phyloP scores from a whole-genome alignment of 106 monocot species.

The Dendrobium officinale region DNA sequence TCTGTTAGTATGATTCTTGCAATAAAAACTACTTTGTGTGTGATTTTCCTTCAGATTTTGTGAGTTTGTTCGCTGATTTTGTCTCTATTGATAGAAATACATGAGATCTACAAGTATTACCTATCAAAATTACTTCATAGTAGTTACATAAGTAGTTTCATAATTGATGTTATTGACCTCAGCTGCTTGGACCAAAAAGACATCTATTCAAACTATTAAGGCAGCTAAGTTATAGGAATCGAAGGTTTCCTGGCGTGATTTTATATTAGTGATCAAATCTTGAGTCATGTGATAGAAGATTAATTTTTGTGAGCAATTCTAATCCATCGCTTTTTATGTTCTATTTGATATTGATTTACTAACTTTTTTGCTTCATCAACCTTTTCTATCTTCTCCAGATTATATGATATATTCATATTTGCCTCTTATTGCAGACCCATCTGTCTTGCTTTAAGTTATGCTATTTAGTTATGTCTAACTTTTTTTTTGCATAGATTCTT shows the following conservation, averaged over 20 bases:
- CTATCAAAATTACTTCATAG: not conserved
- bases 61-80: too few relatives aligned
- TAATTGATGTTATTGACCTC: not conserved
- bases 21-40: too few relatives aligned
- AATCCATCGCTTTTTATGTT: not conserved
- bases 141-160: not conserved
- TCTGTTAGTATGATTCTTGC: too few relatives aligned
- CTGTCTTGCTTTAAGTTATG: not conserved
- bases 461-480: not conserved
- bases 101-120: too few relatives aligned
- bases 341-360: not conserved
- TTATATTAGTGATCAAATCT: not conserved
- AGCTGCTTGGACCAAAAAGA: not conserved
- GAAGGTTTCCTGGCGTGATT: not conserved
- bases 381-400: not conserved
- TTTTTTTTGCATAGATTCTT: constrained; percentile 57
- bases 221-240: not conserved
- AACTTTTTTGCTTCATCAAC: not conserved
- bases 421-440: not conserved
- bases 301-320: not conserved
- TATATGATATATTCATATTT: not conserved
- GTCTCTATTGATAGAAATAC: too few relatives aligned
- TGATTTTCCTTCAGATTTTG: too few relatives aligned
- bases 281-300: not conserved
- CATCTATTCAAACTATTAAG: not conserved